Conservation (phyloP, 2,329 filamentous ascomycete species). For the Phaeoacremonium minimum region DNA sequence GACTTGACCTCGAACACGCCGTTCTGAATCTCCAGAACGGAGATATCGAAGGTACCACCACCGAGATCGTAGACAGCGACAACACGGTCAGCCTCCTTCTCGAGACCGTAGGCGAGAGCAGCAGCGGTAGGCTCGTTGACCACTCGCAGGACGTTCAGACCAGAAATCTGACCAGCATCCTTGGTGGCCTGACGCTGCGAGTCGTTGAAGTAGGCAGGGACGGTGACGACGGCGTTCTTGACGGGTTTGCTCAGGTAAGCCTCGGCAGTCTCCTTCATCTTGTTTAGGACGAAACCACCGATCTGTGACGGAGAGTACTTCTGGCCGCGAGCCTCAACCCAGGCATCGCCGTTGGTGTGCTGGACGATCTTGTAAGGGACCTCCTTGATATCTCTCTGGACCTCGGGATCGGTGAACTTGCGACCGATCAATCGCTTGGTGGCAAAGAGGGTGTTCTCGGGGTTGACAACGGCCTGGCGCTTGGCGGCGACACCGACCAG, state of each 20-base stretch:
- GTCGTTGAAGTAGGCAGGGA: slow-evolving; percentile 98
- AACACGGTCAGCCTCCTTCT: slow-evolving; percentile 86
- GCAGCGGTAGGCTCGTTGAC: slow-evolving; percentile 98
- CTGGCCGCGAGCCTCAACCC: slow-evolving; percentile 88
- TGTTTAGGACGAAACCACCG: slow-evolving; percentile 91
- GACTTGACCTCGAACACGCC: slow-evolving; percentile 99
- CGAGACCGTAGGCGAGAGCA: slow-evolving; percentile 90
- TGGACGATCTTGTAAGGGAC: slow-evolving; percentile 98
- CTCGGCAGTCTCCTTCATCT: slow-evolving; percentile 99
- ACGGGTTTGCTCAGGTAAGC: slow-evolving; percentile 83
- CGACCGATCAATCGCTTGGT: slow-evolving; percentile 98
- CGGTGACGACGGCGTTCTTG: slow-evolving; percentile 96
- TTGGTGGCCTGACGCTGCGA: slow-evolving; percentile 97
- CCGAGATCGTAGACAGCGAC: slow-evolving; percentile 97
- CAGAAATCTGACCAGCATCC: slow-evolving; percentile 94
- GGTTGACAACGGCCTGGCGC: slow-evolving; percentile 97
- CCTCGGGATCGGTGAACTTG: slow-evolving; percentile 91
- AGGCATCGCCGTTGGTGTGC: slow-evolving; percentile 93
- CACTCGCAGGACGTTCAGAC: slow-evolving; percentile 93
- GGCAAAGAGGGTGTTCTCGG: slow-evolving; percentile 96
- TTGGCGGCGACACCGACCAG: slow-evolving; percentile 96
- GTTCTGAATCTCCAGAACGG: slow-evolving; percentile 93
- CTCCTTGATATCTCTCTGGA: slow-evolving; percentile 95
- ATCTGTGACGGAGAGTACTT: slow-evolving; percentile 99
- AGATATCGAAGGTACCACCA: slow-evolving; percentile 99